Conservation (phyloP, 2,329 filamentous ascomycete genomes). For the Colletotrichum eleusines region DNA sequence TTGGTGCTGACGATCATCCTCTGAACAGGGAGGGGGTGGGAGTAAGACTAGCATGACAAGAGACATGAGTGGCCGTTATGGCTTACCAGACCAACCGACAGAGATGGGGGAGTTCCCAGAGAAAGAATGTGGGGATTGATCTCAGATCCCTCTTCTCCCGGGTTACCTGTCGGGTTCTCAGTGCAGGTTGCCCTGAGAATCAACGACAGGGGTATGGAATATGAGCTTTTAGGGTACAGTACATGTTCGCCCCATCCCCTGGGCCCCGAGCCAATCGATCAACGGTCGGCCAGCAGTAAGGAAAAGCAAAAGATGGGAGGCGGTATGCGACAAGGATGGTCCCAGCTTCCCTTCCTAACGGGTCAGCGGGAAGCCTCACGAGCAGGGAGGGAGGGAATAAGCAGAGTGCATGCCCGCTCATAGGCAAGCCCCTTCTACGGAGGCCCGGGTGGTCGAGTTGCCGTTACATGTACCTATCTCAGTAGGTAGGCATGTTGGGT, state of each 20-base stretch:
- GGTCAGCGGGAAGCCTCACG: conserved; percentile 23
- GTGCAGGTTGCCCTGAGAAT: conserved; percentile 14
- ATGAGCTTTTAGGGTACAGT: too few species aligned
- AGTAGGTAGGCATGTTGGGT: neutral
- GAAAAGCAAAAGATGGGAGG: conserved; percentile 11
- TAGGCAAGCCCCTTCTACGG: neutral
- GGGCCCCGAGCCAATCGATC: conserved; percentile 36
- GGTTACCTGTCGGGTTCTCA: neutral
- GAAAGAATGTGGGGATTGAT: conserved; percentile 28
- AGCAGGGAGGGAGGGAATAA: conserved; percentile 11
- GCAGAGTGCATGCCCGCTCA: neutral
- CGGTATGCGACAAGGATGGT: conserved; percentile 8
- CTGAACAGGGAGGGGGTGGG: neutral
- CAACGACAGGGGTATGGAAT: conserved; percentile 11
- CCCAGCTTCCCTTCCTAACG: conserved; percentile 2
- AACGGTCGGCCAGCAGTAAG: conserved; percentile 30
- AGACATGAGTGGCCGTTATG: conserved; percentile 2
- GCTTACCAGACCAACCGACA: neutral
- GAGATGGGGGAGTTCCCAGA: conserved; percentile 1
- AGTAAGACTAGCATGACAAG: neutral
- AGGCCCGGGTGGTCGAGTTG: neutral
- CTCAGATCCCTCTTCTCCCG: conserved; percentile 24
- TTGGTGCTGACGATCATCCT: conserved; percentile 30
- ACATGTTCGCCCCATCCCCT: conserved; percentile 22
- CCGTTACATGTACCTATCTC: neutral